Base-by-base conservation (phyloP, 2,329 filamentous ascomycete species). In the Elsinoe ampelina region DNA sequence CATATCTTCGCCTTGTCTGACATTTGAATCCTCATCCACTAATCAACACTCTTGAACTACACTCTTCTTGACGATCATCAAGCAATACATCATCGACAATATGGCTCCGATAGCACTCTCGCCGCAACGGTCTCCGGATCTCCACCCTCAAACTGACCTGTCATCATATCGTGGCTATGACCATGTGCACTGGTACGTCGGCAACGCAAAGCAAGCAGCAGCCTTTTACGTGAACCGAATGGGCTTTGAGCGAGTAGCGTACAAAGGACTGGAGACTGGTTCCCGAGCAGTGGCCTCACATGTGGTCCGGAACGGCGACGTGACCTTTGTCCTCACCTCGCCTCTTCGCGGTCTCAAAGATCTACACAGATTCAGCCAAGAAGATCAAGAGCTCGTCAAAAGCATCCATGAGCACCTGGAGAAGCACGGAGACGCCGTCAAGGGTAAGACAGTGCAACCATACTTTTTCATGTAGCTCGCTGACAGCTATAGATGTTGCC, bases 131-230 rank as follows among this genome's bases (percentile, higher is more conserved):
- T 57, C 61, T 15, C 60, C 58, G 11, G 55, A 58, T 10, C 10
- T 35, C 22, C 17, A 48, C 12, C 35, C 59, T n/a, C 32, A 45
- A 13, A 58, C 41, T 41, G 58, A 58, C 8, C 34, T 58, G 17
- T 48, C 58, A 12, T 58, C 59, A 68, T 91, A 95, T 75, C 81
- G 82, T 60, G 90, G 89, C 67, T 96, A 95, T 71, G 89, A 95
- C 73, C 88, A 95, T 72, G 82, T 95, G 57, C 91, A 89, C 63
- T 96, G 91, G 91, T 95, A 89, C 76, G 92, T 96, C 30, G 90
- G 91, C 68, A 97, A 97, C 69, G 91, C 92, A 65, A 96, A 96
- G 75, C 91, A 96, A 76, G 89, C 90, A 2, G 91, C 91, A 38
- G 81, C 86, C 12, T 96, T 89, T 75, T 96, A 95, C 74, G 85